Evolutionary conservation across 2,329 filamentous ascomycete species (phyloP).

Genomic region (Scorias spongiosa): DNA sequence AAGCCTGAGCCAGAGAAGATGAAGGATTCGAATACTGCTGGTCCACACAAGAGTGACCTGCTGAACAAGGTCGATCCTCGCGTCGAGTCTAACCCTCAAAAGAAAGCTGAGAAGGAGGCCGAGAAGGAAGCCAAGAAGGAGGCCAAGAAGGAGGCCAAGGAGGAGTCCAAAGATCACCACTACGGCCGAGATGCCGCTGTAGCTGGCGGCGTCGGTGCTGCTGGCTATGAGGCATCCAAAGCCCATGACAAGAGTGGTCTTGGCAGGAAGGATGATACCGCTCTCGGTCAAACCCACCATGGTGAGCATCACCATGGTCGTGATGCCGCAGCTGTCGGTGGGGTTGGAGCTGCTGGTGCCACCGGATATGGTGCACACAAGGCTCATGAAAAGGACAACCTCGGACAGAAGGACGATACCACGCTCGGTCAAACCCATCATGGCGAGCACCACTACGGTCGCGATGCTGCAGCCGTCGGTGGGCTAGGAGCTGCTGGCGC

Average conservation of each 20-base stretch:
- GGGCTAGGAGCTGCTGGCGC: conserved; percentile 12
- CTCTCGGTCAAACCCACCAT: neutral
- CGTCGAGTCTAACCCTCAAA: conserved; percentile 3
- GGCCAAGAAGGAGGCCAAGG: neutral
- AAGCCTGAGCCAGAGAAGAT: conserved; percentile 14
- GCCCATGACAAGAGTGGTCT: conserved; percentile 1
- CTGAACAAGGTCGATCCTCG: conserved; percentile 12
- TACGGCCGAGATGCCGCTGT: conserved; percentile 15
- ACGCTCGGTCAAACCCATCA: neutral
- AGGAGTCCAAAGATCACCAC: conserved; percentile 5
- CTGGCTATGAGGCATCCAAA: conserved; percentile 15
- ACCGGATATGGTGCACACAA: neutral
- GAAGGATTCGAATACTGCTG: conserved; percentile 11
- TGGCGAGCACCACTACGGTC: conserved; percentile 10
- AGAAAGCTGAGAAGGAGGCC: conserved; percentile 1
- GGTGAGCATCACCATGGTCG: conserved; percentile 13
- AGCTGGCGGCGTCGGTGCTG: conserved; percentile 13
- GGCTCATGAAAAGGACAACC: conserved; percentile 4
- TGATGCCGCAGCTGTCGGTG: conserved; percentile 17
- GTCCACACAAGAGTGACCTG: conserved; percentile 8
- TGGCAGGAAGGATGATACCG: neutral
- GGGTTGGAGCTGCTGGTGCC: conserved; percentile 12
- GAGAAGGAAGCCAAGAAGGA: neutral
- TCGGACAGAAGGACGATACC: conserved; percentile 2
- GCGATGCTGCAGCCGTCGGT: conserved; percentile 14